A percentile compares a stretch with the other conserved stretches of the same genome.
Evolutionary conservation across 345 rosid species (phyloP).

Genomic region (Eucalyptus sp.): DNA sequence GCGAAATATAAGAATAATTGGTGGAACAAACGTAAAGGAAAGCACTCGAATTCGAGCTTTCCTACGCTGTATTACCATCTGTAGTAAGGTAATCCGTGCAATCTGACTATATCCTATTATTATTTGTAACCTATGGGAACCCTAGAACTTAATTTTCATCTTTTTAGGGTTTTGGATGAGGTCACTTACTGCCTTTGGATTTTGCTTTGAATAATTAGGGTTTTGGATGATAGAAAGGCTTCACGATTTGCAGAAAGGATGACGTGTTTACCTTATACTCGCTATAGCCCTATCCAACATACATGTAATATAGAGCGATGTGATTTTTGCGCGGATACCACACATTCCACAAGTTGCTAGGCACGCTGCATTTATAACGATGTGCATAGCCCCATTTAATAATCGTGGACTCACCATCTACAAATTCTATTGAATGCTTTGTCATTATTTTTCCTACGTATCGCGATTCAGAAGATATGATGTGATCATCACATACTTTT

Average conservation of each 20-base stretch:
- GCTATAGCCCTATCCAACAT: not conserved
- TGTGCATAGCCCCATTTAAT: not conserved
- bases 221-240: not conserved
- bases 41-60: not conserved
- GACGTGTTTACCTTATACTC: not conserved
- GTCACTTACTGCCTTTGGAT: not conserved
- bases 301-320: not conserved
- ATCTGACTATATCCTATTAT: not conserved
- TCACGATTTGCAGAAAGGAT: not conserved
- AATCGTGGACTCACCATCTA: not conserved
- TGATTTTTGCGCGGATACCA: not conserved
- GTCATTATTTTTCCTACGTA: not conserved
- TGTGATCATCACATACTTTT: not conserved
- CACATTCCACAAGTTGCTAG: not conserved
- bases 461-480: not conserved
- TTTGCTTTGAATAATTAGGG: not conserved
- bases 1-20: not conserved
- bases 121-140: not conserved
- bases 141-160: not conserved
- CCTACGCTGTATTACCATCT: not conserved
- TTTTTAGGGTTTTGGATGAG: not conserved
- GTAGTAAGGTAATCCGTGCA: not conserved
- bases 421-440: not conserved
- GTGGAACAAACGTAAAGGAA: not conserved
- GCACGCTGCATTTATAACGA: not conserved